Evolutionary conservation across 768 basidiomycete genomes (phyloP).

Genomic region (Suillus sp.): DNA sequence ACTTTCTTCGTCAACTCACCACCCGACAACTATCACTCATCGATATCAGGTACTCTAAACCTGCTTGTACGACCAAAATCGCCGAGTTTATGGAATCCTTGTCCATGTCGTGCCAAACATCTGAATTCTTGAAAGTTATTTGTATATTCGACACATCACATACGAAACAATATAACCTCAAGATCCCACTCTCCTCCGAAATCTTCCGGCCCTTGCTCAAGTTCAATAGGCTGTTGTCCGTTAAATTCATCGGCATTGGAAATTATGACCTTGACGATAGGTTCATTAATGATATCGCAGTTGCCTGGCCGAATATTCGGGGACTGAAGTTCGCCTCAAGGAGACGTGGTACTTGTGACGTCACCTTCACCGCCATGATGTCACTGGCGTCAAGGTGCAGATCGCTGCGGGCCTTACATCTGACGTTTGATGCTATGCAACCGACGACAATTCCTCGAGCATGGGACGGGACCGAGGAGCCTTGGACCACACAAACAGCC

Average conservation of each 20-base stretch:
- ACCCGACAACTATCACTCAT: too few relatives aligned
- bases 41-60: too few relatives aligned
- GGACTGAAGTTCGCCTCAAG: neutral
- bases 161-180: too few relatives aligned
- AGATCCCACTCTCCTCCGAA: neutral
- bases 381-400: slow-evolving; percentile 1
- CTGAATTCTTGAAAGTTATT: too few relatives aligned
- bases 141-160: too few relatives aligned
- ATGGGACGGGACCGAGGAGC: neutral
- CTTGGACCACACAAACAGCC: neutral
- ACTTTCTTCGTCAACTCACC: too few relatives aligned
- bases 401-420: neutral
- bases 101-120: too few relatives aligned
- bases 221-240: neutral
- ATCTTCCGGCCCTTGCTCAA: too few relatives aligned
- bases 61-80: too few relatives aligned
- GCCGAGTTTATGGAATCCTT: too few relatives aligned
- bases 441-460: neutral
- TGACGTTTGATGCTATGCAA: neutral
- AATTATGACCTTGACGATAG: neutral
- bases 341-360: neutral
- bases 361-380: neutral
- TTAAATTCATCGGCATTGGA: neutral
- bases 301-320: neutral
- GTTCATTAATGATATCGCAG: neutral